phyloP scores from a whole-genome alignment of 345 rosid species.

The Populus ilicifolia region DNA sequence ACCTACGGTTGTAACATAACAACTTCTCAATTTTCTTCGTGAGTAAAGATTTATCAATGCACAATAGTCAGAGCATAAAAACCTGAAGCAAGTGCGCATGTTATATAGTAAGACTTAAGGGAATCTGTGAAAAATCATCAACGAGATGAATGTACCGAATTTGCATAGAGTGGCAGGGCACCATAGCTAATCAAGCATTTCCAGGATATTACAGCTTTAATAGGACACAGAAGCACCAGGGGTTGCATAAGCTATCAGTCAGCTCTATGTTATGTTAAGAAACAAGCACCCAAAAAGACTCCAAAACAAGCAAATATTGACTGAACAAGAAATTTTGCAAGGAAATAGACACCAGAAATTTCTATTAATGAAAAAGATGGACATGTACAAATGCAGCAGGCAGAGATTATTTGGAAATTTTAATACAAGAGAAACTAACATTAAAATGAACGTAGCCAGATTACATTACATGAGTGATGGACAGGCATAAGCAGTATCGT shows the following conservation, averaged over 20 bases:
- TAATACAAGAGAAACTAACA: not conserved
- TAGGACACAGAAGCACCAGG: too few relatives aligned
- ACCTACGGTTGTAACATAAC: too few relatives aligned
- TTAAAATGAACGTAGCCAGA: not conserved
- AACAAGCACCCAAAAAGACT: not conserved
- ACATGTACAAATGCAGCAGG: not conserved
- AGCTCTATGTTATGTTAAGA: not conserved
- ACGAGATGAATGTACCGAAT: too few relatives aligned
- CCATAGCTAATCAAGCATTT: not conserved
- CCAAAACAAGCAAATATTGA: not conserved
- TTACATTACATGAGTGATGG: constrained; percentile 17
- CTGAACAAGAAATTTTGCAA: not conserved
- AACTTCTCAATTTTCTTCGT: too few relatives aligned
- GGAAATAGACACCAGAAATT: not conserved
- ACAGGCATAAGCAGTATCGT: constrained; percentile 43
- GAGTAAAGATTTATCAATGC: too few relatives aligned
- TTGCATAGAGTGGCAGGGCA: not conserved
- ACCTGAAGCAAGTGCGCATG: too few relatives aligned
- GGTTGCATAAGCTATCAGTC: too few relatives aligned
- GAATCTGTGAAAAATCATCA: too few relatives aligned
- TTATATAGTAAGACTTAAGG: too few relatives aligned
- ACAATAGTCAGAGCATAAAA: too few relatives aligned
- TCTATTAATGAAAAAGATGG: too few relatives aligned
- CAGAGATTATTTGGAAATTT: not conserved
- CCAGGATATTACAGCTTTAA: too few relatives aligned